Percentiles rank a stretch among this genome's conserved stretches.
phyloP scores from a whole-genome alignment of 1,284 basidiomycete genomes.

The Papiliotrema fonsecae region DNA sequence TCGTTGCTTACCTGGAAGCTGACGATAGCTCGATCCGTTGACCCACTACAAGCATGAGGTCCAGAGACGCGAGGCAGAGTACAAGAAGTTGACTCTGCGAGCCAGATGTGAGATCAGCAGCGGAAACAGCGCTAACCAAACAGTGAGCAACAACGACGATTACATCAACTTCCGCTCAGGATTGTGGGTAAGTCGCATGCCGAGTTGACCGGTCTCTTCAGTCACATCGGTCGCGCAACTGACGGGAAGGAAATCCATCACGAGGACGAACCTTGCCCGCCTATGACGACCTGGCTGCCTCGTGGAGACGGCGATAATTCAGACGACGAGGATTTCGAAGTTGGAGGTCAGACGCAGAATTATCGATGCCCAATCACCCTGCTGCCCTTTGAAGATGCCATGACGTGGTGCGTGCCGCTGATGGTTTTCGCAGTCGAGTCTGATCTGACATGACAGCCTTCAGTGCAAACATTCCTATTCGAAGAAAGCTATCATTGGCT shows the following conservation, averaged over 20 bases:
- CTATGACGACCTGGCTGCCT: conserved; percentile 63
- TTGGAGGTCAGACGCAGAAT: conserved; percentile 74
- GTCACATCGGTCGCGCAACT: too few relatives aligned
- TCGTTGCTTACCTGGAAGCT: conserved; percentile 8
- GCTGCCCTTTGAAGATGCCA: conserved; percentile 56
- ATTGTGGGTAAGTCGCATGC: conserved; percentile 61
- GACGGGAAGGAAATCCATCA: conserved; percentile 58
- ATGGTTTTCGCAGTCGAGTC: background rate
- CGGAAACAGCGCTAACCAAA: background rate
- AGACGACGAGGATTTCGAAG: conserved; percentile 66
- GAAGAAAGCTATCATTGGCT: conserved; percentile 12
- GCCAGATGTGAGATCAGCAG: conserved; percentile 19
- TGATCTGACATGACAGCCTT: conserved; percentile 12
- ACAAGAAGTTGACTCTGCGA: conserved; percentile 19
- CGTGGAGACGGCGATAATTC: conserved; percentile 67
- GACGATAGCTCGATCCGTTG: too few relatives aligned
- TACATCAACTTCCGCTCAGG: conserved; percentile 62
- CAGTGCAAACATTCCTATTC: conserved; percentile 27
- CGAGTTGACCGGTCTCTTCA: too few relatives aligned
- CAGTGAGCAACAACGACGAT: conserved; percentile 53
- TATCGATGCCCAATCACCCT: conserved; percentile 75
- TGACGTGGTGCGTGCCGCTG: conserved; percentile 8
- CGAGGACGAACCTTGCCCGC: conserved; percentile 62
- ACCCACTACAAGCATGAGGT: conserved; percentile 11
- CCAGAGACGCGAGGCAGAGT: conserved; percentile 13